phyloP scores from a whole-genome alignment of 2,329 filamentous ascomycete genomes.

The Ophiosphaerella korrae region DNA sequence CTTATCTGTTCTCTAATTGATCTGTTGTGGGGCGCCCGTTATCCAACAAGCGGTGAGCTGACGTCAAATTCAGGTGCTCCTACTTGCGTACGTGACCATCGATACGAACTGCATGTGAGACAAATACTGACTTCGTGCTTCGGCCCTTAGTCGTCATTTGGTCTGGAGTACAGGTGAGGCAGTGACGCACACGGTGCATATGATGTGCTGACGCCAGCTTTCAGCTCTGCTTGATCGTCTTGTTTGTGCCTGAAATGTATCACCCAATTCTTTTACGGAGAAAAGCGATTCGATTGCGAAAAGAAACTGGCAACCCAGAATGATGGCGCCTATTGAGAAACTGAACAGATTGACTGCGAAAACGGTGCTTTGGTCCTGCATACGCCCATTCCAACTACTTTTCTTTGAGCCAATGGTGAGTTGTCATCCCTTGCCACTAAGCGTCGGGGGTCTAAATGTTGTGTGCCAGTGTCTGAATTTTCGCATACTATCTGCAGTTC shows the following conservation, averaged over 20 bases:
- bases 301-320: conserved; percentile 75
- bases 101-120: background rate
- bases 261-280: conserved; percentile 71
- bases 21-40: conserved; percentile 4
- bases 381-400: conserved; percentile 77
- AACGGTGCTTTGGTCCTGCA: conserved; percentile 58
- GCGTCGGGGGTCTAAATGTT: conserved; percentile 32
- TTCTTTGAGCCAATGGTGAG: conserved; percentile 77
- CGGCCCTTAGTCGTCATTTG: conserved; percentile 69
- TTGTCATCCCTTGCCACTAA: background rate
- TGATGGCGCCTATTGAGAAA: conserved; percentile 80
- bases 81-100: conserved; percentile 60
- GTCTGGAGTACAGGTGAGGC: conserved; percentile 58
- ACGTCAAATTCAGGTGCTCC: conserved; percentile 51
- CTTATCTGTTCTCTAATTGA: conserved; percentile 3
- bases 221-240: conserved; percentile 66
- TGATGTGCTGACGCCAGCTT: conserved; percentile 29
- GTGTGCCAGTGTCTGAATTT: conserved; percentile 66
- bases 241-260: conserved; percentile 88
- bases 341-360: conserved; percentile 67
- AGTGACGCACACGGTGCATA: conserved; percentile 18
- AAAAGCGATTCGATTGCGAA: conserved; percentile 72
- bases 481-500: conserved; percentile 79
- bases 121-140: background rate
- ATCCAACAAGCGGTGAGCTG: conserved; percentile 27